Evolutionary conservation across 2,329 filamentous ascomycete genomes (phyloP).

Genomic region (Clarireedia monteithiana): DNA sequence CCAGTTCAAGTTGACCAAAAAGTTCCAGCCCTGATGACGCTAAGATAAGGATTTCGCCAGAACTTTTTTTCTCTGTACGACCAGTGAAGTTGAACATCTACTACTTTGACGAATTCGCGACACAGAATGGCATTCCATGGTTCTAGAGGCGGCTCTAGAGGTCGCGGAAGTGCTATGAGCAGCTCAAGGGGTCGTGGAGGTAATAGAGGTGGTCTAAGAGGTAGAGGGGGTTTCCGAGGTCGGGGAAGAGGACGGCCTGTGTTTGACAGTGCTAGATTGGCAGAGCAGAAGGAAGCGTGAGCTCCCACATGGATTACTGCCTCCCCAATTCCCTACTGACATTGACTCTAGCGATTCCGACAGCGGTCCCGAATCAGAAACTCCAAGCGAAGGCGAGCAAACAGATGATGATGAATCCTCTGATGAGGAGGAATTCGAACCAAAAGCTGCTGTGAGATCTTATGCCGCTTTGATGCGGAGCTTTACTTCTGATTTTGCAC

Average conservation of each 20-base stretch:
- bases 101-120: not conserved
- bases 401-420: constrained; percentile 38
- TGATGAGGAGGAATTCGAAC: constrained; percentile 36
- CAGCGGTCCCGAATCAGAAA: constrained; percentile 29
- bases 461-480: constrained; percentile 54
- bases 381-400: constrained; percentile 34
- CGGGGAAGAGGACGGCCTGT: constrained; percentile 28
- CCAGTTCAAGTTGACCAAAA: not conserved
- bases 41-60: constrained; percentile 11
- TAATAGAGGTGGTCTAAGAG: constrained; percentile 20
- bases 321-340: constrained; percentile 1
- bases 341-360: constrained; percentile 17
- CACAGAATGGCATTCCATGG: constrained; percentile 19
- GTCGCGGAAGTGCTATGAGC: constrained; percentile 11
- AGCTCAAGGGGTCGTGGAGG: constrained; percentile 17
- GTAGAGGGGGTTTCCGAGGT: constrained; percentile 22
- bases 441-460: constrained; percentile 35
- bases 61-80: constrained; percentile 5
- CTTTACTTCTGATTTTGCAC: constrained; percentile 39
- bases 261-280: constrained; percentile 41
- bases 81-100: not conserved
- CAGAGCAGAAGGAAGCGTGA: constrained; percentile 36
- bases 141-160: constrained; percentile 20
- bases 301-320: not conserved
- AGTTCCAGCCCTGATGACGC: constrained; percentile 8